A percentile compares a stretch with the other conserved stretches of the same genome.
phyloP scores from a whole-genome alignment of 805 yeast species.

The Yamadazyma laniorum region DNA sequence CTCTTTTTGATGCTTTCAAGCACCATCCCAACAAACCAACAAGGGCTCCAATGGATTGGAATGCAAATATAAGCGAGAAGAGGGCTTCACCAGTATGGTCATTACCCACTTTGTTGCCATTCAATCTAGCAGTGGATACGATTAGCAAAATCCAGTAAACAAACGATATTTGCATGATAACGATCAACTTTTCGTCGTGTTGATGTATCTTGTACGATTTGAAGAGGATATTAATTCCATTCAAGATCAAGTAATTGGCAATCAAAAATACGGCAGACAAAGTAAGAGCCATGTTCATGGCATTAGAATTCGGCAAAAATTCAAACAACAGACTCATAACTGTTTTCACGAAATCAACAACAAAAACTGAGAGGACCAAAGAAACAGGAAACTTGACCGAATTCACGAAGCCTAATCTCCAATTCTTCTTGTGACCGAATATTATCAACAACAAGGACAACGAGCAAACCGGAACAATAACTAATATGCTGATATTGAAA shows the following conservation, averaged over 20 bases:
- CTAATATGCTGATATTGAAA: conserved; percentile 52
- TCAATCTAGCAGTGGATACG: conserved; percentile 44
- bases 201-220: conserved; percentile 30
- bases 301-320: conserved; percentile 41
- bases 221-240: conserved; percentile 37
- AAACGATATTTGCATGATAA: conserved; percentile 49
- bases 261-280: conserved; percentile 51
- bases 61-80: conserved; percentile 43
- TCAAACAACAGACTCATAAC: conserved; percentile 19
- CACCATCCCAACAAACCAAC: conserved; percentile 54
- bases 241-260: conserved; percentile 55
- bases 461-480: conserved; percentile 53
- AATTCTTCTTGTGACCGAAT: conserved; percentile 43
- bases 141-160: conserved; percentile 58
- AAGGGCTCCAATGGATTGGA: conserved; percentile 47
- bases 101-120: conserved; percentile 39
- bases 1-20: conserved; percentile 18
- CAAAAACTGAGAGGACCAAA: conserved; percentile 41
- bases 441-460: conserved; percentile 48
- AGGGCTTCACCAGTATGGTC: conserved; percentile 56
- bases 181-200: conserved; percentile 45
- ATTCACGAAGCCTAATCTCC: conserved; percentile 40
- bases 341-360: conserved; percentile 23
- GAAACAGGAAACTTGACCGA: conserved; percentile 62
- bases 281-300: conserved; percentile 31